A percentile compares a stretch with the other conserved stretches of the same genome.
Conservation (phyloP, 1,139 yeast species). For the Kodamaea derodonti region DNA sequence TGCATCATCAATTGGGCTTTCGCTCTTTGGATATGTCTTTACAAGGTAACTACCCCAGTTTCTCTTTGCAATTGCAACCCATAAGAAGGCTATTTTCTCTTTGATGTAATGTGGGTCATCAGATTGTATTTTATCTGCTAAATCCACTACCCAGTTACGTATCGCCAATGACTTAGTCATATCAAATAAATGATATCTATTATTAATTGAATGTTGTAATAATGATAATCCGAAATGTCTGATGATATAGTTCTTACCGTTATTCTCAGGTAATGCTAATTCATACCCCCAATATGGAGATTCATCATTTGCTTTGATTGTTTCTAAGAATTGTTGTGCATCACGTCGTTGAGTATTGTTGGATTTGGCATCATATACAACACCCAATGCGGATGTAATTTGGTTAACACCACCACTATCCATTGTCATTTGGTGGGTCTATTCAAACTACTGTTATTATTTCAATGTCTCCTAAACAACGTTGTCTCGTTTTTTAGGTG, state of each 20-base stretch:
- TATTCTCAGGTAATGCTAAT: slow-evolving; percentile 61
- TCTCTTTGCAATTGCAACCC: slow-evolving; percentile 93
- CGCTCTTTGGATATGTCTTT: slow-evolving; percentile 13
- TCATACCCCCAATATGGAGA: slow-evolving; percentile 94
- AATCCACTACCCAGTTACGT: slow-evolving; percentile 79
- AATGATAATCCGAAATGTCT: slow-evolving; percentile 88
- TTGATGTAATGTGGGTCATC: slow-evolving; percentile 84
- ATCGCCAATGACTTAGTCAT: slow-evolving; percentile 65
- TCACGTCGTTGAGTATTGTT: slow-evolving; percentile 60
- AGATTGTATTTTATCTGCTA: slow-evolving; percentile 55
- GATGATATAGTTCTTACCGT: slow-evolving; percentile 63
- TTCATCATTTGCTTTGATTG: slow-evolving; percentile 71
- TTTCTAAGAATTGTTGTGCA: slow-evolving; percentile 72
- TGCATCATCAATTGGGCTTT: background rate
- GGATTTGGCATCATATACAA: slow-evolving; percentile 72
- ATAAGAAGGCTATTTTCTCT: slow-evolving; percentile 82
- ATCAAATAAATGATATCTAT: slow-evolving; percentile 53
- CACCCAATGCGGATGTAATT: slow-evolving; percentile 71
- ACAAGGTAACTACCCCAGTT: slow-evolving; percentile 72
- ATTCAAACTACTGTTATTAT: too few species aligned
- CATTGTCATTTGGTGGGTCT: slow-evolving; percentile 38
- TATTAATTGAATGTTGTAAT: slow-evolving; percentile 66
- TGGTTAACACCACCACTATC: slow-evolving; percentile 63
- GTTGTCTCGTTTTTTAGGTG: too few species aligned
- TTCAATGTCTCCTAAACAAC: too few species aligned